Evolutionary conservation across 768 basidiomycete genomes (phyloP), one percentile per base, ranked within the genome.

Genomic region (Lactarius trivialis): DNA sequence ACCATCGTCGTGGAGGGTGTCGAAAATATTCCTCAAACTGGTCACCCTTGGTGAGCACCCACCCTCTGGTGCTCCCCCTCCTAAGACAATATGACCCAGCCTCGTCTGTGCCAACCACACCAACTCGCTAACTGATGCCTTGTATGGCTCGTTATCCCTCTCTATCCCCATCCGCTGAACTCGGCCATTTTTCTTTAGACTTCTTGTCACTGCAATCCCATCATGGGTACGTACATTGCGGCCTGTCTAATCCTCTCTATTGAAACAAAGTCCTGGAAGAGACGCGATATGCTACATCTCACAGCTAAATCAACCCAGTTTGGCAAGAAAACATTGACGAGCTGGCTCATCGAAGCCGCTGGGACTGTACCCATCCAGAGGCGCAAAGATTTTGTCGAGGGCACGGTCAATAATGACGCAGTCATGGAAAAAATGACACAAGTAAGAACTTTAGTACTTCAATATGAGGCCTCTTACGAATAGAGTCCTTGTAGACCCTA

Each of bases 301-400:
- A 95, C 93, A 0, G 93, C 93, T 12, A 95, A 95, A 70, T 82
- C 90, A 43, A 91, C 92, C 0, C 88, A 89, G 67, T 95, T 95
- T 68, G 89, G 91, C 3, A 85, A 80, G 48, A 81, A 72, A 66
- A 94, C 91, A 3, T 91, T 95, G 72, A 91, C 89, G 8, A 90
- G 88, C 65, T 93, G 93, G 92, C 79, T 95, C 21, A 91, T 95
- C 55, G 91, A 93, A 71, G 85, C 86, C 19, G 88, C 89, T 11
- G 93, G 93, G 14, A 93, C 93, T 1, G 81, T 95, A 2, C 93
- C 93, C 1, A 82, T 95, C 49, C 82, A 86, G 70, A 79, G 93
- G 61, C 79, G 82, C 56, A 91, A 87, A 66, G 93, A 95, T 69
- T 81, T 79, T 67, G 65, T 65, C 0, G 82, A 85, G 52, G 79